Conservation (phyloP, 768 basidiomycete species). For the Dioszegia hungarica region DNA sequence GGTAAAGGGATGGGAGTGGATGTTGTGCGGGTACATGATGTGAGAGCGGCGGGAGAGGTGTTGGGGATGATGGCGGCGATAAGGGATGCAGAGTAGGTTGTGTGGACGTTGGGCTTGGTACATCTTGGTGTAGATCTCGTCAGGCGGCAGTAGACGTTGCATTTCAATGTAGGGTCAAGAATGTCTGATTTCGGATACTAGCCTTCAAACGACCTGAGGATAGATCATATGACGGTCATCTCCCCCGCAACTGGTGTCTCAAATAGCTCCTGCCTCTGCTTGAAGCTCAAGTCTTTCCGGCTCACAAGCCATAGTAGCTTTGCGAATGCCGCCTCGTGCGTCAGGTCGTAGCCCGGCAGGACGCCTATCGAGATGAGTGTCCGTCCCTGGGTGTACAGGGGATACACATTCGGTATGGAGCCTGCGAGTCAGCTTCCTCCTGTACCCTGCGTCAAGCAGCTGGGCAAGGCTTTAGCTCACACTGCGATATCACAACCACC, state of each 20-base stretch:
- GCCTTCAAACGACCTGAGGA: neutral
- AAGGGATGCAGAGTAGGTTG: neutral
- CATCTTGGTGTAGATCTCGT: neutral
- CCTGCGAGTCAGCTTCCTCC: constrained; percentile 13
- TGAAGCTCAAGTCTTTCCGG: constrained; percentile 33
- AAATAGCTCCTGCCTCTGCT: constrained; percentile 34
- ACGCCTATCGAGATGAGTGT: constrained; percentile 34
- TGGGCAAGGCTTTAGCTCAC: constrained; percentile 8
- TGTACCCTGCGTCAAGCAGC: neutral
- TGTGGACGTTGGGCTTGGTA: no score
- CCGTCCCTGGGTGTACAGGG: constrained; percentile 40
- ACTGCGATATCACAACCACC: constrained; percentile 42
- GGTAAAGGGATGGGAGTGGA: constrained; percentile 68
- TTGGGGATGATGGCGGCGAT: constrained; percentile 64
- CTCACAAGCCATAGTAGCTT: constrained; percentile 42
- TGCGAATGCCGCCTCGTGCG: constrained; percentile 43
- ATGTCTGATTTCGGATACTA: neutral
- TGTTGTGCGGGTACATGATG: constrained; percentile 78
- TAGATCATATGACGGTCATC: constrained; percentile 21
- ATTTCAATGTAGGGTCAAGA: no score
- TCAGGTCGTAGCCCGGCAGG: constrained; percentile 39
- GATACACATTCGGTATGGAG: constrained; percentile 38
- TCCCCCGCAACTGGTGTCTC: constrained; percentile 33
- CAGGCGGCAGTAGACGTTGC: no score
- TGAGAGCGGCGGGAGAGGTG: constrained; percentile 67